Evolutionary conservation across 75 land plant genomes (phyloP).

Genomic region (Pseudotsuga menziesii): DNA sequence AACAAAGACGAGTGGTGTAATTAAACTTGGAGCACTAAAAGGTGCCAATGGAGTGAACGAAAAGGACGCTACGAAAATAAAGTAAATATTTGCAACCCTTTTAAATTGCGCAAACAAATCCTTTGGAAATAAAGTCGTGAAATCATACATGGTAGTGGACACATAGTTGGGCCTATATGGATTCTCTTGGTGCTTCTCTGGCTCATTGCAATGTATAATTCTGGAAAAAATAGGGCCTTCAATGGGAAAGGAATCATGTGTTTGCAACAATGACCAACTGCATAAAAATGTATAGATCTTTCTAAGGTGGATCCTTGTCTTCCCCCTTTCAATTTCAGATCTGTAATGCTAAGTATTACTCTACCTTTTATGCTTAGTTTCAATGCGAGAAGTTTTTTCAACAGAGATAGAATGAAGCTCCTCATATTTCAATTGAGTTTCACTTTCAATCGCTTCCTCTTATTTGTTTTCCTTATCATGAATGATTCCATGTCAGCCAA

Average conservation of each 20-base stretch:
- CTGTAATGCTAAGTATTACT: no score
- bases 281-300: constrained; percentile 58
- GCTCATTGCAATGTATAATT: constrained; percentile 56
- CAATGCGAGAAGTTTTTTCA: no score
- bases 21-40: constrained; percentile 50
- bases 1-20: constrained; percentile 58
- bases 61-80: constrained; percentile 58
- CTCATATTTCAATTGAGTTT: no score
- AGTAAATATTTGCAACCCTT: constrained; percentile 75
- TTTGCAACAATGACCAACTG: constrained; percentile 7
- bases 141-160: constrained; percentile 71
- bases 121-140: constrained; percentile 66
- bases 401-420: no score
- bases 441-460: no score
- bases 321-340: constrained; percentile 14
- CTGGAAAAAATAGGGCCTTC: constrained; percentile 58
- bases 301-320: constrained; percentile 38
- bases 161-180: constrained; percentile 55
- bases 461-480: no score
- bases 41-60: constrained; percentile 74
- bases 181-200: constrained; percentile 27
- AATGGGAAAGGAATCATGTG: constrained; percentile 30
- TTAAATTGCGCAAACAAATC: constrained; percentile 87
- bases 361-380: no score
- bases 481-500: no score